Conservation (phyloP, 441 rosid genomes). For the Geranium incanum region DNA sequence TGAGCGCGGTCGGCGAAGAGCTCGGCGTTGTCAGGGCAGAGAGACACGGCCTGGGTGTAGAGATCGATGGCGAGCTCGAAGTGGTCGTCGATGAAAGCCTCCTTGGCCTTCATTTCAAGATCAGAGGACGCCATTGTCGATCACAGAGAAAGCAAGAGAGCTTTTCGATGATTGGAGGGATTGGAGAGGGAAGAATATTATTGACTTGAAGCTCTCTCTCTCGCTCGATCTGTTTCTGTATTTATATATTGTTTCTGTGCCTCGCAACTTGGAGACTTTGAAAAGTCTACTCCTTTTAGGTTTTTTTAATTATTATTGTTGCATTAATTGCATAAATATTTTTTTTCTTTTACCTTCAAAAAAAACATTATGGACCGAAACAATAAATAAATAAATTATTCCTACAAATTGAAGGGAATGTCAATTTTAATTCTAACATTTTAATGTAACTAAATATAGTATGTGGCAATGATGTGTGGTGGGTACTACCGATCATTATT, state of each 20-base stretch:
- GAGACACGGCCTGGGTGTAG: slow-evolving; percentile 61
- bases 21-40: slow-evolving; percentile 58
- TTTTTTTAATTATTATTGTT: too few species aligned
- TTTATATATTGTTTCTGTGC: not conserved
- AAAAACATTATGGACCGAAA: not conserved
- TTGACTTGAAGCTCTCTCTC: not conserved
- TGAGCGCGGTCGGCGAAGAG: slow-evolving; percentile 88
- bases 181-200: not conserved
- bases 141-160: not conserved
- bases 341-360: too few species aligned
- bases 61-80: slow-evolving; percentile 71
- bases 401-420: too few species aligned
- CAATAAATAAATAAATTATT: not conserved
- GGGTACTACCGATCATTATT: too few species aligned
- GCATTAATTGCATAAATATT: too few species aligned
- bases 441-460: too few species aligned
- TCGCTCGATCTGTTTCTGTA: not conserved
- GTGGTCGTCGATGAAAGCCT: slow-evolving; percentile 81
- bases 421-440: too few species aligned
- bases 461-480: too few species aligned
- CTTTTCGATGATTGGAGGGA: slow-evolving; percentile 5
- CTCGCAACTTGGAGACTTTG: not conserved
- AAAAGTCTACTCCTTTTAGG: not conserved
- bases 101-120: slow-evolving; percentile 63
- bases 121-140: slow-evolving; percentile 54